Conservation (phyloP, 345 rosid species). For the Aquilaria yunnanensis region DNA sequence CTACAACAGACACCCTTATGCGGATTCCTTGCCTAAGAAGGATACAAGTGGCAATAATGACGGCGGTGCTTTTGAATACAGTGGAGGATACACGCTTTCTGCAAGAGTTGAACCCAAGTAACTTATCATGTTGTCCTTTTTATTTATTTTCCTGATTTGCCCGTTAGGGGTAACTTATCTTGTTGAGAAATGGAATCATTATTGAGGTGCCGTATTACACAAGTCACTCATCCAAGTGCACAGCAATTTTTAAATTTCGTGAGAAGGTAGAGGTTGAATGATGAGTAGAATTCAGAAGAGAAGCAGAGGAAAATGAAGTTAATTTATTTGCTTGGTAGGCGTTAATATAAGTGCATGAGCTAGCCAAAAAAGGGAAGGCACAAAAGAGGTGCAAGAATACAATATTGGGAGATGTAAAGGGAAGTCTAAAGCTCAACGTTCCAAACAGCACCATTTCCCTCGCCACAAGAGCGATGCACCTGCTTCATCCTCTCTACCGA, state of each 20-base stretch:
- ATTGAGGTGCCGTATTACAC: too few relatives aligned
- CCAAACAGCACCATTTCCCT: constrained; percentile 64
- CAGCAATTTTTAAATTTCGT: too few relatives aligned
- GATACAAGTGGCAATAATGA: constrained; percentile 15
- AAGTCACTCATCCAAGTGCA: too few relatives aligned
- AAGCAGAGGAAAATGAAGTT: too few relatives aligned
- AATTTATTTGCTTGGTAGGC: too few relatives aligned
- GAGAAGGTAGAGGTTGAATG: too few relatives aligned
- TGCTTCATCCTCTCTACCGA: constrained; percentile 65
- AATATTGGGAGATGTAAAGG: too few relatives aligned
- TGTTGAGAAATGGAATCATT: too few relatives aligned
- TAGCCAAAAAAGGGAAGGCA: too few relatives aligned
- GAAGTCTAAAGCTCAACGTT: constrained; percentile 21
- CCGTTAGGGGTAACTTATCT: background rate
- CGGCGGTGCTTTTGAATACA: constrained; percentile 51
- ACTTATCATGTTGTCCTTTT: background rate
- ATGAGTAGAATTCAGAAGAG: too few relatives aligned
- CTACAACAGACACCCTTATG: constrained; percentile 41
- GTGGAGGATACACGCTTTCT: constrained; percentile 58
- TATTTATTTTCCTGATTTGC: background rate
- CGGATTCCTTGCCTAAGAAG: constrained; percentile 27
- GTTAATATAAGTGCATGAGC: too few relatives aligned
- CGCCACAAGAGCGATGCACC: constrained; percentile 70
- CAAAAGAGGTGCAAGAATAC: too few relatives aligned
- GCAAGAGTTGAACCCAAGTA: constrained; percentile 66